Evolutionary conservation across 139 green algal genomes (phyloP).

Genomic region (Chlamydomonas applanata): DNA sequence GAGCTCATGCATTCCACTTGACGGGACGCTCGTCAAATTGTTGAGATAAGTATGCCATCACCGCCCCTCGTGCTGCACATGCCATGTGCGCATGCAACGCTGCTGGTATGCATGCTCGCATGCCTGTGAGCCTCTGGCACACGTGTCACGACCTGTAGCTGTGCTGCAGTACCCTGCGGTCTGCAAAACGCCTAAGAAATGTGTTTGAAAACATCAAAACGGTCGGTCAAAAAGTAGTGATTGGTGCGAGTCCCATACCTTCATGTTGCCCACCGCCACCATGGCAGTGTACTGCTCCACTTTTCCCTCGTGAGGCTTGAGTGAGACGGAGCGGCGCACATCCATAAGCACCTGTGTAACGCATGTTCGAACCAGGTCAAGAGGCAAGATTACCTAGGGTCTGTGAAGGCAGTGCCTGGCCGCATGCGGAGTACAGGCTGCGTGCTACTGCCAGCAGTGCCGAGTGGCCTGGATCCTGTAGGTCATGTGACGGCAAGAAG

Average conservation of each 20-base stretch:
- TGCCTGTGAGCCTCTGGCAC: too few relatives aligned
- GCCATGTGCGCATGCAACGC: neutral
- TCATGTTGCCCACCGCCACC: slow-evolving; percentile 45
- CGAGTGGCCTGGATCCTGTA: neutral
- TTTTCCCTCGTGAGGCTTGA: slow-evolving; percentile 3
- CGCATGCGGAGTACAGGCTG: neutral
- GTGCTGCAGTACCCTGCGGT: neutral
- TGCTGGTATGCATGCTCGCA: too few relatives aligned
- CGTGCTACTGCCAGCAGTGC: neutral
- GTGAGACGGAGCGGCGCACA: slow-evolving; percentile 6
- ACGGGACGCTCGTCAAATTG: neutral
- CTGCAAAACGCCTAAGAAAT: neutral
- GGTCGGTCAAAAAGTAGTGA: neutral
- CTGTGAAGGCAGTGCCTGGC: neutral
- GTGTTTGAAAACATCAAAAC: neutral
- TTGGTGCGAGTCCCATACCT: slow-evolving; percentile 19
- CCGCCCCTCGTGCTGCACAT: neutral
- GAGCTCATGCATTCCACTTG: too few relatives aligned
- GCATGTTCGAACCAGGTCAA: too few relatives aligned
- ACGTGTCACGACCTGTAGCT: too few relatives aligned
- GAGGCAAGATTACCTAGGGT: too few relatives aligned
- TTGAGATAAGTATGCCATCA: neutral
- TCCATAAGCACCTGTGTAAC: slow-evolving; percentile 41
- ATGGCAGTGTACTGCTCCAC: slow-evolving; percentile 41
- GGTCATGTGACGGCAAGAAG: neutral